Evolutionary conservation across 495 filamentous ascomycete genomes (phyloP).

Genomic region (Talaromyces liani): DNA sequence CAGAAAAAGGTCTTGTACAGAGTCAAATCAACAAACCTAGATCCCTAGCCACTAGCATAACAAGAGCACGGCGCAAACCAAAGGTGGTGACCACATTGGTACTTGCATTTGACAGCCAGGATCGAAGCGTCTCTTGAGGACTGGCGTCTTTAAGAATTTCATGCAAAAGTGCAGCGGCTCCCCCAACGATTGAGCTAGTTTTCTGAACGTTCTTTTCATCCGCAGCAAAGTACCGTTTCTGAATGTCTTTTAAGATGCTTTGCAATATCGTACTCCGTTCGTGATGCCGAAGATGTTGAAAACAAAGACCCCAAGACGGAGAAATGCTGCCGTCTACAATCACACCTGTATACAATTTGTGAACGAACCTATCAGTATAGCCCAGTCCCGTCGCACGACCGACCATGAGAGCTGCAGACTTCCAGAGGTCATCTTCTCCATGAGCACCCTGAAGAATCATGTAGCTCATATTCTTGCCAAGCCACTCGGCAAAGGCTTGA

Average conservation of each 20-base stretch:
- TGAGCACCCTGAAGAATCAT: conserved; percentile 33
- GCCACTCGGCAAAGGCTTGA: conserved; percentile 60
- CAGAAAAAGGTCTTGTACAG: conserved; percentile 11
- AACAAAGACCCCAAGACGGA: conserved; percentile 29
- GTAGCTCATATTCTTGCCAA: conserved; percentile 59
- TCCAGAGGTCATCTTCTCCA: conserved; percentile 39
- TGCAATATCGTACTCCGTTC: conserved; percentile 55
- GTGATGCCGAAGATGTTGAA: conserved; percentile 40
- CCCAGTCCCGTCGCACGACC: conserved; percentile 64
- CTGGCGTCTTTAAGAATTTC: conserved; percentile 23
- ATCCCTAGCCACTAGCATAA: conserved; percentile 51
- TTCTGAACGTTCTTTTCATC: conserved; percentile 8
- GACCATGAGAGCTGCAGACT: conserved; percentile 52
- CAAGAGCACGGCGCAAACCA: conserved; percentile 57
- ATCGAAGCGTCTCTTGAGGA: conserved; percentile 48
- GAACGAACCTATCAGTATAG: conserved; percentile 59
- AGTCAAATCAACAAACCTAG: conserved; percentile 27
- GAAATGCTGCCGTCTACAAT: conserved; percentile 25
- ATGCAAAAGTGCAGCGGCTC: conserved; percentile 35
- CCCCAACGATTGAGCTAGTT: conserved; percentile 18
- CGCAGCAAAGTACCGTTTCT: conserved; percentile 41
- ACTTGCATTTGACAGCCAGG: conserved; percentile 53
- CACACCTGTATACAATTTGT: conserved; percentile 38
- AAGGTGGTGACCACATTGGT: conserved; percentile 56
- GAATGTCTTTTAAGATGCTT: conserved; percentile 50